Evolutionary conservation across 1,284 basidiomycete species (phyloP).

Genomic region (Abortiporus biennis): DNA sequence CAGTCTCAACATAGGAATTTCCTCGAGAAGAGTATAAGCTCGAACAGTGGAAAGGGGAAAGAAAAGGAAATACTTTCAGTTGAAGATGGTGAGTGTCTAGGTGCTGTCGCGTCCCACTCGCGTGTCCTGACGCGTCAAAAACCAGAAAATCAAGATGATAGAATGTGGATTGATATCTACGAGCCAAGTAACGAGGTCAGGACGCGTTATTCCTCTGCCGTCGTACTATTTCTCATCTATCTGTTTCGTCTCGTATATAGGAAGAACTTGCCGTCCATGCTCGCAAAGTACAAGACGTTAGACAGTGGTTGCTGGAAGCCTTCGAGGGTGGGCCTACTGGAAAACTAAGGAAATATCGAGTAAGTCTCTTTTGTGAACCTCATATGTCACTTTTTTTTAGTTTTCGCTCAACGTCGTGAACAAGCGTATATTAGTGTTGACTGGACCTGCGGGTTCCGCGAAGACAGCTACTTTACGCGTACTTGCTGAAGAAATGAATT

Average conservation of each 20-base stretch:
- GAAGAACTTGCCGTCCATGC: slow-evolving; percentile 86
- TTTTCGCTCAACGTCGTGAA: slow-evolving; percentile 1
- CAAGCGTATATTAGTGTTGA: slow-evolving; percentile 80
- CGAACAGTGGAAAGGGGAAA: slow-evolving; percentile 45
- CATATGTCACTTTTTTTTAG: slow-evolving; percentile 2
- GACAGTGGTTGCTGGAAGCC: slow-evolving; percentile 82
- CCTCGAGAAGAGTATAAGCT: slow-evolving; percentile 18
- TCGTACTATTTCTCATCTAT: neutral
- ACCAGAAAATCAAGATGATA: slow-evolving; percentile 29
- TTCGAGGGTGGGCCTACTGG: slow-evolving; percentile 64
- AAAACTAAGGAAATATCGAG: slow-evolving; percentile 72
- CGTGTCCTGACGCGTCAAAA: slow-evolving; percentile 4
- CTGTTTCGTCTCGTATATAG: slow-evolving; percentile 36
- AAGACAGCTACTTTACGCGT: slow-evolving; percentile 86
- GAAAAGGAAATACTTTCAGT: slow-evolving; percentile 10
- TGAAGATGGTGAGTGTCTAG: slow-evolving; percentile 19
- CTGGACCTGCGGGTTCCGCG: slow-evolving; percentile 86
- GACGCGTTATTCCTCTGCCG: neutral
- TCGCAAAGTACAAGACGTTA: slow-evolving; percentile 80
- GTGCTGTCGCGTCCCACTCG: slow-evolving; percentile 1
- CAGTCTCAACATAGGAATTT: too few species aligned
- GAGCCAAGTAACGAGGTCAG: slow-evolving; percentile 62
- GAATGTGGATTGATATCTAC: slow-evolving; percentile 76
- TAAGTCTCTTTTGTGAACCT: slow-evolving; percentile 33
- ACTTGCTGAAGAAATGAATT: slow-evolving; percentile 68